Base-by-base conservation (phyloP, 139 green algal species). In the Volvox reticuliferus region DNA sequence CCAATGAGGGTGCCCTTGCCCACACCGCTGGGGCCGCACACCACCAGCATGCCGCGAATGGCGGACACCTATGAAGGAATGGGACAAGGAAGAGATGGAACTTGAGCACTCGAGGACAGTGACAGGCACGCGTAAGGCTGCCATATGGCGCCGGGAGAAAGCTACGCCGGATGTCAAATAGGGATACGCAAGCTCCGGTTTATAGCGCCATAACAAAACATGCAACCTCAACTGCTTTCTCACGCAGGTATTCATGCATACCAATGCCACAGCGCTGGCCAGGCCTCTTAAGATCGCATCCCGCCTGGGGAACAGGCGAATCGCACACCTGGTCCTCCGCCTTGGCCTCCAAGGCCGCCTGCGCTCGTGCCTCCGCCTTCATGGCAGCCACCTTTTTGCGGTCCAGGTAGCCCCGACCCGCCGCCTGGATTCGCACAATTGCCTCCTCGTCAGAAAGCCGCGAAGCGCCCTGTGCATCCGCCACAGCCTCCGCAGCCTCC, bases 1-100 rank as follows among this genome's bases (percentile, higher is more conserved):
- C 88, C 83, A 83, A 99, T 97, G 19, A 99, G 93, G 1, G 97
- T 99, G 85, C 97, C 97, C 92, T 99, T 99, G 87, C 97, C 97
- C 17, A 99, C 97, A 14, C 97, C 97, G 30, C 93, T 97, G 6
- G 97, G 97, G 22, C 97, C 97, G 55, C 95, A 96, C 14, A 99
- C 92, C 17, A 99, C 97, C 26, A 99, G 80, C 33, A 93, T 89
- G 24, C 77, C 63, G 37, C 67, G 79, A 78, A 86, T 86, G 75
- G 35, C 6, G 1, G 14, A 55, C 0, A 91, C 87, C 87, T 89
- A 68, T 9, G 61, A 28, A 17, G 55, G 0, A 30, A 1, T 32
- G 33, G 3, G 77, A 19, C 35, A 82, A 2, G 77, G 77, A 55
- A 36, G 77, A 32, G 77, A 30, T n/a, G 26, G 71, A 79, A 35